Percentiles rank a stretch among this genome's conserved stretches.
Evolutionary conservation across 768 basidiomycete genomes (phyloP).

Genomic region (Boletus reticulatus): DNA sequence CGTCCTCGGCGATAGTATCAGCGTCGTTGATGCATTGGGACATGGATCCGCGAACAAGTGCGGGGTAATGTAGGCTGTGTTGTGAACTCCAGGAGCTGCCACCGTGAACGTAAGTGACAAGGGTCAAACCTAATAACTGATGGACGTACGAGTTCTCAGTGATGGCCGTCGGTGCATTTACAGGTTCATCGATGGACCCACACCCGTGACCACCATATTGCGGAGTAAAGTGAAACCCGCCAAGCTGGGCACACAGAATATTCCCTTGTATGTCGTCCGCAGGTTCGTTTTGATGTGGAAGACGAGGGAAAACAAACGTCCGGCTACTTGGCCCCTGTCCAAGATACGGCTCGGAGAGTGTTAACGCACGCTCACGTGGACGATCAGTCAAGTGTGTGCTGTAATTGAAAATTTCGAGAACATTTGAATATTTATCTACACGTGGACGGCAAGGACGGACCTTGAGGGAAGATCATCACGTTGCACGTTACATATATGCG

Average conservation of each 20-base stretch:
- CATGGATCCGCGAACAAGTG: slow-evolving; percentile 21
- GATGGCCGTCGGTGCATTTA: slow-evolving; percentile 26
- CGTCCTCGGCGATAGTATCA: slow-evolving; percentile 22
- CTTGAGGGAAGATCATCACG: slow-evolving; percentile 35
- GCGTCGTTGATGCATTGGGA: slow-evolving; percentile 12
- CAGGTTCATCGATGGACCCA: slow-evolving; percentile 18
- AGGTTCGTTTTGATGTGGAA: slow-evolving; percentile 11
- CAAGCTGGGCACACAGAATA: slow-evolving; percentile 22
- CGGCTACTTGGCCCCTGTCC: slow-evolving; percentile 15
- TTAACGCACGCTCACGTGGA: slow-evolving; percentile 20
- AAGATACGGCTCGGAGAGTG: slow-evolving; percentile 20
- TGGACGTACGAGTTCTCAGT: slow-evolving; percentile 25
- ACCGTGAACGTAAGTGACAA: slow-evolving; percentile 22
- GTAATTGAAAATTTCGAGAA: slow-evolving; percentile 17
- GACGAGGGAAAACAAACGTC: slow-evolving; percentile 8
- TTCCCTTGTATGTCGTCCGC: slow-evolving; percentile 26
- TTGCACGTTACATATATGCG: slow-evolving; percentile 24
- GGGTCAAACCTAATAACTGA: slow-evolving; percentile 6
- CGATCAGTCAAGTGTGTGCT: slow-evolving; percentile 18
- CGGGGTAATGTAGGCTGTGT: slow-evolving; percentile 26
- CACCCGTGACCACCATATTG: slow-evolving; percentile 11
- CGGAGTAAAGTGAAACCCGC: slow-evolving; percentile 25
- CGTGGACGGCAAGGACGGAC: slow-evolving; percentile 29
- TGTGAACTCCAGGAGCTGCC: slow-evolving; percentile 26
- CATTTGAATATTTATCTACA: slow-evolving; percentile 14